Evolutionary conservation across 2,329 filamentous ascomycete species (phyloP).

Genomic region (Pseudogymnoascus sp.): DNA sequence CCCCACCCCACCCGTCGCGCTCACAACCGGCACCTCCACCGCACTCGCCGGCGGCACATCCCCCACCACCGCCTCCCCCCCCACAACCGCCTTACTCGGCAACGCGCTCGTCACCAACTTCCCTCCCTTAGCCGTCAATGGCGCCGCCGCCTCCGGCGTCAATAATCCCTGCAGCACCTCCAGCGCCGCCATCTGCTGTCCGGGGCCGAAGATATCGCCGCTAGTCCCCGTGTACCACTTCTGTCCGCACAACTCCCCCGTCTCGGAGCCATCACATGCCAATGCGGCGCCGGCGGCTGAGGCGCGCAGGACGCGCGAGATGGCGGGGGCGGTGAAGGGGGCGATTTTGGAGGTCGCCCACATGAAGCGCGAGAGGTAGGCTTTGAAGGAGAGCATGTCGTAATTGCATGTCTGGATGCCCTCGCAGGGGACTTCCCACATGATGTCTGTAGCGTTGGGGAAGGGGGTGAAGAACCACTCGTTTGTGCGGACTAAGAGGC

Average conservation of each 20-base stretch:
- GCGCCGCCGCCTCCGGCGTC: conserved; percentile 33
- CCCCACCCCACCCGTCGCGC: not conserved
- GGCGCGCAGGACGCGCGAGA: conserved; percentile 40
- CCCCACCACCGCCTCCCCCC: not conserved
- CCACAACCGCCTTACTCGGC: not conserved
- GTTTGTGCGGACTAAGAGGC: conserved; percentile 41
- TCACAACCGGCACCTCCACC: not conserved
- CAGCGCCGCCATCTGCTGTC: conserved; percentile 56
- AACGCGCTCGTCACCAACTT: not conserved
- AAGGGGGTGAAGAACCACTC: conserved; percentile 44
- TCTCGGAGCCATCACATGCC: conserved; percentile 47
- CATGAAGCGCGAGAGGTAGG: conserved; percentile 56
- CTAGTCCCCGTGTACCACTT: conserved; percentile 52
- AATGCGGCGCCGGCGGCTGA: conserved; percentile 47
- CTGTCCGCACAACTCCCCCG: conserved; percentile 47
- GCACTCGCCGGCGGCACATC: not conserved
- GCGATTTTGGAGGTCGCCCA: conserved; percentile 48
- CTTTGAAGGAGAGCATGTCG: conserved; percentile 62
- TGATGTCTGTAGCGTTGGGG: conserved; percentile 46
- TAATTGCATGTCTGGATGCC: conserved; percentile 44
- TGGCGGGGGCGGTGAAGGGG: conserved; percentile 40
- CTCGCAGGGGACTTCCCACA: conserved; percentile 63
- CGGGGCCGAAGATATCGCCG: conserved; percentile 47
- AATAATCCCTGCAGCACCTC: conserved; percentile 55
- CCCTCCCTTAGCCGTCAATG: conserved; percentile 22